Conservation (phyloP, 2,329 filamentous ascomycete genomes). For the Chrysoporthe austroafricana region DNA sequence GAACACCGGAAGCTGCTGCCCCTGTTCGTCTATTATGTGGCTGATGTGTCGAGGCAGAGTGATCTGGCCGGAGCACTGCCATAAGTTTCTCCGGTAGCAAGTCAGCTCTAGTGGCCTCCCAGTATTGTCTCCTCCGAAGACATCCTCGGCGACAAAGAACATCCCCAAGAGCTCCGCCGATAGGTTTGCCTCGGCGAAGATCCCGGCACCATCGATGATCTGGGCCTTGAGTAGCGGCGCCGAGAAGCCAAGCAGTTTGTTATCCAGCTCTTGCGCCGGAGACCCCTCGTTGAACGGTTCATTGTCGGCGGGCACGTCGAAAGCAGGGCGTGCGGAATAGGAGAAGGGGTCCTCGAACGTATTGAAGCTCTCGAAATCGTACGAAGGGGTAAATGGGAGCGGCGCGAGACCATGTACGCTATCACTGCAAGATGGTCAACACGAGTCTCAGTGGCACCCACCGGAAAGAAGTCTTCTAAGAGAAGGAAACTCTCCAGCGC, state of each 20-base stretch:
- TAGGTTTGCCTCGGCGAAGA: constrained; percentile 67
- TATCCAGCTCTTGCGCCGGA: constrained; percentile 61
- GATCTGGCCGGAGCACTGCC: constrained; percentile 90
- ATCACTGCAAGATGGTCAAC: constrained; percentile 39
- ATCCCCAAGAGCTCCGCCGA: constrained; percentile 81
- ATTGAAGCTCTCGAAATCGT: constrained; percentile 64
- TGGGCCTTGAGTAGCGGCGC: constrained; percentile 62
- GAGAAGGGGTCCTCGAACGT: constrained; percentile 70
- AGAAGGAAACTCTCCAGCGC: not conserved
- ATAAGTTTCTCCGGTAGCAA: constrained; percentile 92
- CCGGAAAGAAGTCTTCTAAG: not conserved
- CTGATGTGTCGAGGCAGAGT: constrained; percentile 75
- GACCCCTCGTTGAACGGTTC: constrained; percentile 44
- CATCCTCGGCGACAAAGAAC: constrained; percentile 86
- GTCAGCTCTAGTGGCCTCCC: constrained; percentile 78
- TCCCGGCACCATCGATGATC: constrained; percentile 68
- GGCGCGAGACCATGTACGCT: constrained; percentile 48
- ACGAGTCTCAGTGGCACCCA: not conserved
- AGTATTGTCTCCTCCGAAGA: constrained; percentile 64
- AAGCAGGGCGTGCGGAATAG: constrained; percentile 55
- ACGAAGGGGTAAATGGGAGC: constrained; percentile 60
- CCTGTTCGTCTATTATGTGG: constrained; percentile 73
- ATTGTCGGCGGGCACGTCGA: constrained; percentile 41
- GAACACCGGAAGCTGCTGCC: constrained; percentile 75
- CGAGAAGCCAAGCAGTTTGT: constrained; percentile 77